Percentiles rank a stretch among this genome's conserved stretches.
These are phyloP conservation scores for Epicoccum sorghinum DNA, from an alignment of 2,329 filamentous ascomycete species.

Conservation along the genomic window DNA sequence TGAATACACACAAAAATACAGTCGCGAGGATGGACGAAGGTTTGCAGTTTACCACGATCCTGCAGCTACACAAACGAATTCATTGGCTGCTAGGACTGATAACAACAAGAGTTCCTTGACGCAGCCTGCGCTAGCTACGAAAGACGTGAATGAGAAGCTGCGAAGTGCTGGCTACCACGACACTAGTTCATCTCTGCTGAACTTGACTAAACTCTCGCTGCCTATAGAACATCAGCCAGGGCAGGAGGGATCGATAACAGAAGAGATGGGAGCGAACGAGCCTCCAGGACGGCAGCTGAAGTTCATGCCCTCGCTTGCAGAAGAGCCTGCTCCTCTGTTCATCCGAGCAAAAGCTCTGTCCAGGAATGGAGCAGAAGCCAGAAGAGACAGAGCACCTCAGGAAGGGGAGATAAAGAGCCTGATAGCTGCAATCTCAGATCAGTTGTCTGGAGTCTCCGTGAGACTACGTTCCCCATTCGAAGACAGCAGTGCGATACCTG, in stretches of 20 bases:
- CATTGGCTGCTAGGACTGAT: not conserved
- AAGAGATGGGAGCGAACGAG: not conserved
- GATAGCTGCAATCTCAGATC: not conserved
- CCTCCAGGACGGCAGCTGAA: not conserved
- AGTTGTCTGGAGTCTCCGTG: not conserved
- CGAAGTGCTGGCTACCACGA: too few relatives aligned
- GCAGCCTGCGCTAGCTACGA: too few relatives aligned
- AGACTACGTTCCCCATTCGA: not conserved
- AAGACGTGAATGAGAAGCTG: too few relatives aligned
- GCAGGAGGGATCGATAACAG: not conserved
- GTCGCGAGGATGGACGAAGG: not conserved
- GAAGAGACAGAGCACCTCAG: not conserved
- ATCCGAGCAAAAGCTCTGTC: not conserved
- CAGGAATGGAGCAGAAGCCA: too few relatives aligned
- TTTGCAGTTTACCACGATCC: not conserved
- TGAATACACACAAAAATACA: too few relatives aligned
- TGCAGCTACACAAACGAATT: too few relatives aligned
- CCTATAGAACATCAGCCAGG: too few relatives aligned
- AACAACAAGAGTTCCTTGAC: too few relatives aligned
- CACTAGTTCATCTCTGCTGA: too few relatives aligned
- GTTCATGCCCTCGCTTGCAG: not conserved
- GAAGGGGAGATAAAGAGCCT: not conserved
- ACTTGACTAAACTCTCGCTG: too few relatives aligned
- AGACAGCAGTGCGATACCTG: conserved; percentile 8
- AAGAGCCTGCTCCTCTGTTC: not conserved